Percentiles rank a stretch among this genome's conserved stretches.
phyloP scores from a whole-genome alignment of 257 asterid genomes.

The Eucommia ulmoides region DNA sequence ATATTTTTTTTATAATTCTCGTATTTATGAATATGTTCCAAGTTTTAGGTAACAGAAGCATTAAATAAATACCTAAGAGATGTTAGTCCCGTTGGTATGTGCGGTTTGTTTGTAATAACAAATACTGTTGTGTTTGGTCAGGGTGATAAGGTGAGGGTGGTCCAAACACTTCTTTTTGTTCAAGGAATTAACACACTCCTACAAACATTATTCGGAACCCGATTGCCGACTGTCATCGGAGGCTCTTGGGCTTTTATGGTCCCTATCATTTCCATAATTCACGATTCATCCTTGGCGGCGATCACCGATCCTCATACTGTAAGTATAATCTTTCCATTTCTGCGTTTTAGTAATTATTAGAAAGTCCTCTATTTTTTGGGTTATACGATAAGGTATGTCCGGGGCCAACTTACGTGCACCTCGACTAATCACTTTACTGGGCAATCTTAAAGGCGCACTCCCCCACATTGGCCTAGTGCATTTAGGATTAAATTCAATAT shows the following conservation, averaged over 20 bases:
- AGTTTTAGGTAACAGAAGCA: too few species aligned
- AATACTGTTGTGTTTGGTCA: constrained; percentile 9
- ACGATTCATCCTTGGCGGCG: constrained; percentile 57
- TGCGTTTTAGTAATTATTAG: too few species aligned
- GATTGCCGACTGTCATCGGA: constrained; percentile 87
- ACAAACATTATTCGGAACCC: constrained; percentile 87
- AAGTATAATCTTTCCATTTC: constrained; percentile 17
- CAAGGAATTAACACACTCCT: constrained; percentile 77
- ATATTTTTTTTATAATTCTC: too few species aligned
- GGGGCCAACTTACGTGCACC: too few species aligned
- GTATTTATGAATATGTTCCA: too few species aligned
- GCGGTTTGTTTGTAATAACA: background rate
- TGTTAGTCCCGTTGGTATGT: background rate
- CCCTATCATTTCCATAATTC: constrained; percentile 82
- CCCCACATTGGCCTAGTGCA: too few species aligned
- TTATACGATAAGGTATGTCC: too few species aligned
- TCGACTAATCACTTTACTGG: too few species aligned
- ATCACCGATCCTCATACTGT: constrained; percentile 70
- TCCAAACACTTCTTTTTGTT: constrained; percentile 81
- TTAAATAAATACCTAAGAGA: background rate
- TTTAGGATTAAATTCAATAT: too few species aligned
- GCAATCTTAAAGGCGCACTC: too few species aligned
- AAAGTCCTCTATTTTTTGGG: too few species aligned
- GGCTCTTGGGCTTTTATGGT: constrained; percentile 99
- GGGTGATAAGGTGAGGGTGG: constrained; percentile 90